phyloP scores from a whole-genome alignment of 2,329 filamentous ascomycete genomes.

The Fusarium falciforme region DNA sequence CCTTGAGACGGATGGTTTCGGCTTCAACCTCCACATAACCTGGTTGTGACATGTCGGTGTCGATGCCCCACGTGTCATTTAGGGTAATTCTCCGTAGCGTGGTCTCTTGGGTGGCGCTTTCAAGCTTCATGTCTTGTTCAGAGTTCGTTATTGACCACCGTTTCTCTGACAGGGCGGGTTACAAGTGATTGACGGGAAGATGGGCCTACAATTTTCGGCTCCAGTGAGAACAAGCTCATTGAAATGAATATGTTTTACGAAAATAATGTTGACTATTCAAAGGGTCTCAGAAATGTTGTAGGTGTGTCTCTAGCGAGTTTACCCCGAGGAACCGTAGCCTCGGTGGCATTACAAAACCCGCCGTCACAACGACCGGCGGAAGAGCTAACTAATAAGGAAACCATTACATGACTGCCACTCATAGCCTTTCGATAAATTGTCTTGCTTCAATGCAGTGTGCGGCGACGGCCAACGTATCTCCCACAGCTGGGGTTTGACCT shows the following conservation, averaged over 20 bases:
- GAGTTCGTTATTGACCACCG: background rate
- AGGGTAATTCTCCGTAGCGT: background rate
- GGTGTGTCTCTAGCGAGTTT: background rate
- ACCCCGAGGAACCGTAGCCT: background rate
- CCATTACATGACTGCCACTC: background rate
- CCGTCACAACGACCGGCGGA: background rate
- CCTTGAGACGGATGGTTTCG: background rate
- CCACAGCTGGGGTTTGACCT: background rate
- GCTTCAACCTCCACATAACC: background rate
- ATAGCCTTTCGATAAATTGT: background rate
- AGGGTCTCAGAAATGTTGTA: background rate
- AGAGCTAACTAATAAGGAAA: background rate
- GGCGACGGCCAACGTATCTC: background rate
- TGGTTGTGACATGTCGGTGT: background rate
- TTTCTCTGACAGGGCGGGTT: background rate
- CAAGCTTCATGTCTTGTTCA: background rate
- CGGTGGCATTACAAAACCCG: background rate
- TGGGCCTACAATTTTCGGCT: background rate
- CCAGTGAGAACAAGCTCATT: background rate
- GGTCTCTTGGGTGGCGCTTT: background rate
- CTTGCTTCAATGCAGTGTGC: background rate
- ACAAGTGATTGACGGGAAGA: background rate
- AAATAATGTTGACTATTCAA: accelerated
- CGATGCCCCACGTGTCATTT: background rate
- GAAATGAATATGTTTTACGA: accelerated